Conservation (phyloP, 345 rosid genomes). For the Syzygium grande region DNA sequence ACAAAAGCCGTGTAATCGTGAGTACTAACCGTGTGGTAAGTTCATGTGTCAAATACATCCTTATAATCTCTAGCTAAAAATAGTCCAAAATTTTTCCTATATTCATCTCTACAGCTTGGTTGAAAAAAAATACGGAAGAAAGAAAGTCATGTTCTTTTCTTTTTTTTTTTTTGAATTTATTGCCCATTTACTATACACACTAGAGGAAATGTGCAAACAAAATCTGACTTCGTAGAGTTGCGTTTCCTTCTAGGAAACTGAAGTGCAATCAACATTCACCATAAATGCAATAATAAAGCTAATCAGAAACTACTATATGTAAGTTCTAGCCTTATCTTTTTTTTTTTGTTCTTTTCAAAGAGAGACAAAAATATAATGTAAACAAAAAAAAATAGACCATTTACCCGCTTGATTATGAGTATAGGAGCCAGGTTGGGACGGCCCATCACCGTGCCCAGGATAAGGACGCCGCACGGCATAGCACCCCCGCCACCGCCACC, state of each 20-base stretch:
- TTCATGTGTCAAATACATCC: not conserved
- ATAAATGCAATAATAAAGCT: not conserved
- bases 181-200: not conserved
- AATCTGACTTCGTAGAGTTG: not conserved
- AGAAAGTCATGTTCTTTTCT: not conserved
- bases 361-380: not conserved
- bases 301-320: not conserved
- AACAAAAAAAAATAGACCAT: not conserved
- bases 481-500: slow-evolving; percentile 4
- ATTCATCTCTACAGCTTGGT: not conserved
- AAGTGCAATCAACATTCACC: not conserved
- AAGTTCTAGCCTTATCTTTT: not conserved
- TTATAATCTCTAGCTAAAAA: not conserved
- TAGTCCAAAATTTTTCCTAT: not conserved
- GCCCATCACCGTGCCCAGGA: slow-evolving; percentile 1
- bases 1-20: not conserved
- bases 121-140: not conserved
- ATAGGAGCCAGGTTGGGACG: not conserved
- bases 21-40: not conserved
- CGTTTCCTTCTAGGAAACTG: not conserved
- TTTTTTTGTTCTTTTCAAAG: not conserved
- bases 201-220: not conserved
- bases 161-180: not conserved
- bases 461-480: not conserved
- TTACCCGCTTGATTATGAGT: not conserved